Conservation (phyloP, 495 filamentous ascomycete species). For the Choiromyces venosus region DNA sequence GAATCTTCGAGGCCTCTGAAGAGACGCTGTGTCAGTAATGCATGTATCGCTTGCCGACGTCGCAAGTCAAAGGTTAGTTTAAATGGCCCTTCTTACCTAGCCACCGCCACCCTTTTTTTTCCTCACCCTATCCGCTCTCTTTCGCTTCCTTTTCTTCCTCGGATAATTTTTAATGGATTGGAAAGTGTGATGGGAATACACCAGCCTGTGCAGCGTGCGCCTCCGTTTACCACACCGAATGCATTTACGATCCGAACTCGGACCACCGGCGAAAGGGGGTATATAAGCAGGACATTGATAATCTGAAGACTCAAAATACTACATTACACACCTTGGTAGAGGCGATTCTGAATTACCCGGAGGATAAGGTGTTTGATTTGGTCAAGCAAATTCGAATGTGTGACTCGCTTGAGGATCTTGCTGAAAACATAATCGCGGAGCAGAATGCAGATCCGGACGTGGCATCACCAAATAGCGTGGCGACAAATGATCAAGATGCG, state of each 20-base stretch:
- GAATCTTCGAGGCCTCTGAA: constrained; percentile 49
- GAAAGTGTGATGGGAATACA: constrained; percentile 79
- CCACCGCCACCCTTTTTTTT: not conserved
- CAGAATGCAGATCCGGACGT: constrained; percentile 42
- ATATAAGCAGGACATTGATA: constrained; percentile 90
- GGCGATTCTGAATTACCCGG: constrained; percentile 81
- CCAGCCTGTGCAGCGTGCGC: constrained; percentile 92
- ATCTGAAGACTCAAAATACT: constrained; percentile 75
- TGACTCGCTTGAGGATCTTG: constrained; percentile 84
- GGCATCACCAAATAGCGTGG: constrained; percentile 19
- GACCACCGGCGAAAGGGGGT: constrained; percentile 95
- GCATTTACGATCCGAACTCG: constrained; percentile 90
- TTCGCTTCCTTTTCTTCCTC: constrained; percentile 12
- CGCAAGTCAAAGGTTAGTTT: constrained; percentile 71
- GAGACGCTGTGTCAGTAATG: constrained; percentile 84
- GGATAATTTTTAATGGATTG: constrained; percentile 6
- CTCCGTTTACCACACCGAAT: constrained; percentile 88
- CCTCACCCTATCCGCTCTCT: not conserved
- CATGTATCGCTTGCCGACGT: constrained; percentile 85
- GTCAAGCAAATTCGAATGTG: constrained; percentile 84
- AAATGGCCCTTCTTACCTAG: not conserved
- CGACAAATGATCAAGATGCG: constrained; percentile 27
- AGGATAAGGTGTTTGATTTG: constrained; percentile 74
- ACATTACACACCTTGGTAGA: constrained; percentile 89
- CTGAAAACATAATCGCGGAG: constrained; percentile 50